These are phyloP conservation scores for Rhynchospora pubera DNA, from an alignment of 176 grass and related monocot species.

Conservation along the genomic window DNA sequence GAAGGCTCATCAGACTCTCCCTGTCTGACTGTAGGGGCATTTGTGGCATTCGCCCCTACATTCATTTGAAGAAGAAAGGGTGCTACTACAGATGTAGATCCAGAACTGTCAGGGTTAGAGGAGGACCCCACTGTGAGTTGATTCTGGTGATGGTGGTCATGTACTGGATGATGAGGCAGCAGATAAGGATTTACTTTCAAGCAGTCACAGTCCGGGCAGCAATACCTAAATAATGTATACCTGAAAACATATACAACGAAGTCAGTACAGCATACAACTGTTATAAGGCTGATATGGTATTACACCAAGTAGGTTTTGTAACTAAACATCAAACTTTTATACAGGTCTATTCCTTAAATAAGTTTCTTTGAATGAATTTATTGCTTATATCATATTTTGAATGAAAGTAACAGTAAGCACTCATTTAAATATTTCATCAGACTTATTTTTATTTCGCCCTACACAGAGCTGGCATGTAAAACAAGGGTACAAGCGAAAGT, in stretches of 20 bases:
- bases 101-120: not conserved
- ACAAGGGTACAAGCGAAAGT: not conserved
- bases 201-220: not conserved
- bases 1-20: not conserved
- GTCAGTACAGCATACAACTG: not conserved
- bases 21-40: not conserved
- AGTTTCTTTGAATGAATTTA: not conserved
- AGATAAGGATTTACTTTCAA: not conserved
- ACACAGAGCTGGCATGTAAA: not conserved
- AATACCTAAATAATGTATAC: not conserved
- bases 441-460: slow-evolving; percentile 3
- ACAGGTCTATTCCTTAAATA: not conserved
- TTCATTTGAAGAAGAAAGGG: not conserved
- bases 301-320: not conserved
- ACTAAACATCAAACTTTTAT: not conserved
- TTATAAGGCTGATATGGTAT: not conserved
- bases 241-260: not conserved
- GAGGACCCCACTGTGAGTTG: not conserved
- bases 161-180: not conserved
- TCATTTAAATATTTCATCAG: not conserved
- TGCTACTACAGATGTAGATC: not conserved
- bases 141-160: not conserved
- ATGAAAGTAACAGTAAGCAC: not conserved
- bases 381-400: not conserved
- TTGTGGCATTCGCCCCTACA: not conserved